Evolutionary conservation across 176 grass and related monocot genomes (phyloP).

Genomic region (Rhynchospora breviuscula): DNA sequence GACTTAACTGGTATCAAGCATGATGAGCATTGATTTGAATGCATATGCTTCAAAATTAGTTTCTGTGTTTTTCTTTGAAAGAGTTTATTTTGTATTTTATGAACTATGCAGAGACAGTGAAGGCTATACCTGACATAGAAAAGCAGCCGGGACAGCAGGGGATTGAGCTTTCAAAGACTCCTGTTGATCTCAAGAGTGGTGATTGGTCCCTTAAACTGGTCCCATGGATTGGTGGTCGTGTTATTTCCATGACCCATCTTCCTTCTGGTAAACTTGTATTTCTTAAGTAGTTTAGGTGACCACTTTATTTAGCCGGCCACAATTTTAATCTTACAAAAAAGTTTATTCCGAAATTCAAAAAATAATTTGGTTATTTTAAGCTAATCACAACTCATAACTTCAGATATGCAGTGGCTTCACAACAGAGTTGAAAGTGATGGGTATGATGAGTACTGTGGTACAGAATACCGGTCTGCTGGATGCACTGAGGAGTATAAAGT

Average conservation of each 20-base stretch:
- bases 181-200: slow-evolving; percentile 79
- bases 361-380: not conserved
- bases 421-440: slow-evolving; percentile 83
- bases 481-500: slow-evolving; percentile 86
- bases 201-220: slow-evolving; percentile 84
- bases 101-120: slow-evolving; percentile 51
- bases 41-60: not conserved
- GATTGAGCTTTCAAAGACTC: slow-evolving; percentile 68
- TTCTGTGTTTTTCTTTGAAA: not conserved
- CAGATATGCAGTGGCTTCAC: slow-evolving; percentile 91
- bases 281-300: not conserved
- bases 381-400: slow-evolving; percentile 15
- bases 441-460: slow-evolving; percentile 90
- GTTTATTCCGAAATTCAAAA: not conserved
- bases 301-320: not conserved
- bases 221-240: slow-evolving; percentile 87
- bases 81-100: not conserved
- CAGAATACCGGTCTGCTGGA: slow-evolving; percentile 90
- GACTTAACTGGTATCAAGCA: not conserved
- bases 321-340: not conserved
- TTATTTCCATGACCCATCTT: slow-evolving; percentile 84
- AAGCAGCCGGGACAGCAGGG: slow-evolving; percentile 46
- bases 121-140: slow-evolving; percentile 56
- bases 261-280: slow-evolving; percentile 60
- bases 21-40: not conserved